Conservation (phyloP, 495 filamentous ascomycete genomes). For the Penicillium mononematosum region DNA sequence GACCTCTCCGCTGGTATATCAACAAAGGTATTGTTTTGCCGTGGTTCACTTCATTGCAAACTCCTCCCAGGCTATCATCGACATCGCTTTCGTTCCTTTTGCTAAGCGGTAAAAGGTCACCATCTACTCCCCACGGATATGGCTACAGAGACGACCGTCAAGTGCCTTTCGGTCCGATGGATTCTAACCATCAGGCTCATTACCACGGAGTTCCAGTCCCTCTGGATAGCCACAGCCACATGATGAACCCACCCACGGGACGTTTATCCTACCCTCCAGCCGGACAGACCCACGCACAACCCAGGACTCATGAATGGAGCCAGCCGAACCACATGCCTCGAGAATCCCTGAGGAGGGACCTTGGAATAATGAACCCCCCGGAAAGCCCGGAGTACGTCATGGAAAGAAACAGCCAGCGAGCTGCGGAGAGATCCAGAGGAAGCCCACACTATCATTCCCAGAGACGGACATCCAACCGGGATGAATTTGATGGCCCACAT, state of each 20-base stretch:
- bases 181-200: slow-evolving; percentile 35
- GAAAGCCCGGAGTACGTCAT: slow-evolving; percentile 44
- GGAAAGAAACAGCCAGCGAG: slow-evolving; percentile 40
- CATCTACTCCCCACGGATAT: slow-evolving; percentile 32
- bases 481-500: slow-evolving; percentile 85
- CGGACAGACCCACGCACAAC: slow-evolving; percentile 32
- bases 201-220: slow-evolving; percentile 34
- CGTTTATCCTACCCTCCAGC: slow-evolving; percentile 41
- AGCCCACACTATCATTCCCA: slow-evolving; percentile 58
- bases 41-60: slow-evolving; percentile 16
- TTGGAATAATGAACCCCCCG: slow-evolving; percentile 31
- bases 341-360: slow-evolving; percentile 36
- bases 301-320: slow-evolving; percentile 41
- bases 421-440: slow-evolving; percentile 47
- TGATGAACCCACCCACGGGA: slow-evolving; percentile 28
- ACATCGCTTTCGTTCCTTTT: slow-evolving; percentile 15
- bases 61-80: slow-evolving; percentile 12
- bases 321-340: slow-evolving; percentile 34
- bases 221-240: slow-evolving; percentile 24
- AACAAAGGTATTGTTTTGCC: slow-evolving; percentile 42
- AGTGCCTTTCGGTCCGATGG: slow-evolving; percentile 21
- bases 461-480: slow-evolving; percentile 73
- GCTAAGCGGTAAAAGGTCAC: slow-evolving; percentile 38
- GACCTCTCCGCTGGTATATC: slow-evolving; percentile 39
- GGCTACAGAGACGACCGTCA: slow-evolving; percentile 33